Percentiles rank a stretch among this genome's conserved stretches.
phyloP scores from a whole-genome alignment of 2,329 filamentous ascomycete species.

The Neurospora sp. region DNA sequence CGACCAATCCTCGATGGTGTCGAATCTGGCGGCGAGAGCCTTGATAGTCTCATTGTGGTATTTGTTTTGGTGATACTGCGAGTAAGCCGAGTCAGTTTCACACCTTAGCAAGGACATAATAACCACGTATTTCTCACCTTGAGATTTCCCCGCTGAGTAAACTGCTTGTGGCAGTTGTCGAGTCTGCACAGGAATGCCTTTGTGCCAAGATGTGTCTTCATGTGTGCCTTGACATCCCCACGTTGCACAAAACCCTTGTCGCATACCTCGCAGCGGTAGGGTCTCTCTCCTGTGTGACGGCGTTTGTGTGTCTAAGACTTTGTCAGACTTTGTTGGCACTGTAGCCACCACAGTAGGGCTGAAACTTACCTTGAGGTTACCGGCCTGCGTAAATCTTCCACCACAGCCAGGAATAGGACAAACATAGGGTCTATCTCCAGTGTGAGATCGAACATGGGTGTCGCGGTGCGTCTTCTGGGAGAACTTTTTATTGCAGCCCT shows the following conservation, averaged over 20 bases:
- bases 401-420: conserved; percentile 67
- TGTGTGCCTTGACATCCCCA: conserved; percentile 76
- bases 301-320: conserved; percentile 65
- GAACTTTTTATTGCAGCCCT: conserved; percentile 72
- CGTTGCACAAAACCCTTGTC: conserved; percentile 77
- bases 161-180: conserved; percentile 76
- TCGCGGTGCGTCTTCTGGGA: conserved; percentile 87
- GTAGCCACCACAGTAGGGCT: not conserved
- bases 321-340: conserved; percentile 8
- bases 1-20: conserved; percentile 49
- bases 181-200: conserved; percentile 77
- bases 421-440: conserved; percentile 82
- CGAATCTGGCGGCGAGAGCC: conserved; percentile 61
- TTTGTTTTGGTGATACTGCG: conserved; percentile 81
- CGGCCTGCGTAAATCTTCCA: conserved; percentile 77
- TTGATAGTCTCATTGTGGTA: conserved; percentile 73
- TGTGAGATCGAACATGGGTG: conserved; percentile 82
- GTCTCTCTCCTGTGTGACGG: conserved; percentile 78
- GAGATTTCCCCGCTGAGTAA: conserved; percentile 84
- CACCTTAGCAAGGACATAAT: not conserved
- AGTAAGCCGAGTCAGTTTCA: conserved; percentile 3
- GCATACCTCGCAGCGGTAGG: conserved; percentile 71
- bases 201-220: conserved; percentile 65
- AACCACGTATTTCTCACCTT: conserved; percentile 48
- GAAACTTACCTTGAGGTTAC: conserved; percentile 68